Base-by-base conservation (phyloP, 495 filamentous ascomycete species). In the Lasiosphaeris hirsuta region DNA sequence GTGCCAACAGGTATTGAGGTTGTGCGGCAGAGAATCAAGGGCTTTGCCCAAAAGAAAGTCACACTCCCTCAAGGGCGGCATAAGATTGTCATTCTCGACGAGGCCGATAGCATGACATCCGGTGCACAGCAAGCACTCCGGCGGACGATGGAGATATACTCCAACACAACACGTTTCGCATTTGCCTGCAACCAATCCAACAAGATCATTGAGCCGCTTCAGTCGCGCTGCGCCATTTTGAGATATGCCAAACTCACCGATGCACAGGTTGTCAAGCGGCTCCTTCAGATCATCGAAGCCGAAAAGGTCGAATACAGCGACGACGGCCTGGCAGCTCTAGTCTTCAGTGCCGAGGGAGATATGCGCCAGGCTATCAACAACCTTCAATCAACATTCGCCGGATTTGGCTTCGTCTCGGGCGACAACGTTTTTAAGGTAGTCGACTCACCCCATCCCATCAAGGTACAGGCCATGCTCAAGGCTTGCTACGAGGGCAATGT, bases 301-400 rank as follows among this genome's bases (percentile, higher is more conserved):
- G 94, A 97, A 69, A 82, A 86, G 57, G 87, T 93, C 41, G 79
- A 96, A 64, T 87, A 91, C 70, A 90, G 85, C 14, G 95, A 97
- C 63, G 94, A 99, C 70, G 94, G 94, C 7, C 81, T 97, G 44
- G 94, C 95, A 0, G 94, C 95, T 35, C 79, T 99, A 23, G 91
- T 98, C 0, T 99, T 99, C 76, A 92, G 87, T 55, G 94, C 94
- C 5, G 94, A 99, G 75, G 94, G 95, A 35, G 94, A 99, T 72
- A 99, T 99, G 94, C 84, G 94, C 39, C 94, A 99, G 72, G 94
- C 94, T 10, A 96, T 99, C 79, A 99, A 99, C 72, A 99, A 99
- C 65, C 75, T 99, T 65, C 94, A 99, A 73, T 94, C 89, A 67
- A 99, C 95, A 0, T 82, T 75, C 67, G 92, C 93, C n/a, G 94